Conservation (phyloP, 78 protist species). For the Anaeramoeba ignava region DNA sequence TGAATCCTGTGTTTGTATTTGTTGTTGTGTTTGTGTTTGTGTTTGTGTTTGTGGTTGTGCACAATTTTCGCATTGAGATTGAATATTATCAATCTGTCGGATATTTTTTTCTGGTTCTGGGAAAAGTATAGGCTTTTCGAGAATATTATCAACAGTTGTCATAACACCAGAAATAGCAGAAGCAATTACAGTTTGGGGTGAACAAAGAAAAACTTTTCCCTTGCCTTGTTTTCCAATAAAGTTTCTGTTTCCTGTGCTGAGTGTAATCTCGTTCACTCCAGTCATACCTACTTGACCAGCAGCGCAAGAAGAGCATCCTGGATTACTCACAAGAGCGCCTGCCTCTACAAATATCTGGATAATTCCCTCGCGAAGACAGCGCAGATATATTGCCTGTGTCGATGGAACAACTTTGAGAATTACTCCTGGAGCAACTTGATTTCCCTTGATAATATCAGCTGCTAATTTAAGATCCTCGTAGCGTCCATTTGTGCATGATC, state of each 20-base stretch:
- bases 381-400: not conserved
- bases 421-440: not conserved
- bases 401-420: not conserved
- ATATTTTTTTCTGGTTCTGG: too few species aligned
- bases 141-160: not conserved
- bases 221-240: constrained; percentile 66
- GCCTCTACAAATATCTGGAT: constrained; percentile 20
- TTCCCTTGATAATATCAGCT: constrained; percentile 41
- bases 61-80: not conserved
- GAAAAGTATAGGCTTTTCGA: too few species aligned
- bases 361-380: not conserved
- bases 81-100: too few species aligned
- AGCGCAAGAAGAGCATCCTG: constrained; percentile 11
- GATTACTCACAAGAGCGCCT: constrained; percentile 37
- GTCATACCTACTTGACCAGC: not conserved
- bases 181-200: constrained; percentile 73
- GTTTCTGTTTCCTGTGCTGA: constrained; percentile 77
- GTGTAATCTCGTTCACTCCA: constrained; percentile 21
- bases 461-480: constrained; percentile 37
- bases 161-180: constrained; percentile 68
- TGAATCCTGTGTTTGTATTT: not conserved
- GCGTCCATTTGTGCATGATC: constrained; percentile 47
- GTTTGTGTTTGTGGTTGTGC: not conserved
- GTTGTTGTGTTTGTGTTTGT: too few species aligned
- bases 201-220: constrained; percentile 59